Evolutionary conservation across 306 rosid genomes (phyloP).

Genomic region (Lathyrus oleraceus): DNA sequence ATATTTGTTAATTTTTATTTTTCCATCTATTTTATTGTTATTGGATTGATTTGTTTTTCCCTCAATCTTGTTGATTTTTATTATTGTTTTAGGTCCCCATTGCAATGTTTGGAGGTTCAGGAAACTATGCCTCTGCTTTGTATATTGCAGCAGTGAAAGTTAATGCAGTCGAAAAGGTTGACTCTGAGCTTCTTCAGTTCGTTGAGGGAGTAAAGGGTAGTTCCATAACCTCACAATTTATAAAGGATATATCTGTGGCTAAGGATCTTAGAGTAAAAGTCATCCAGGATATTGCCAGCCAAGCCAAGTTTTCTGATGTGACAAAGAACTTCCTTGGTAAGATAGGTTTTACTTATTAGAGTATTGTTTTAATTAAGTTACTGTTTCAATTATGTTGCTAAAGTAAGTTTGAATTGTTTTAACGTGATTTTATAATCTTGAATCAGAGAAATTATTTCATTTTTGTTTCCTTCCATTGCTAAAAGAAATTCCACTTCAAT

Average conservation of each 20-base stretch:
- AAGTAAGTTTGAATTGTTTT: constrained; percentile 10
- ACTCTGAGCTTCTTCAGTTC: constrained; percentile 63
- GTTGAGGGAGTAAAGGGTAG: constrained; percentile 64
- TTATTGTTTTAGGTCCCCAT: constrained; percentile 66
- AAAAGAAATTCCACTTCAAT: not conserved
- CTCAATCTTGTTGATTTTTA: constrained; percentile 11
- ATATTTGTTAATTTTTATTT: not conserved
- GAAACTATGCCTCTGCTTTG: constrained; percentile 94
- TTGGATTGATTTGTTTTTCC: not conserved
- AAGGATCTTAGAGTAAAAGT: constrained; percentile 58
- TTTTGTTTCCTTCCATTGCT: not conserved
- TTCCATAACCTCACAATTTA: constrained; percentile 55
- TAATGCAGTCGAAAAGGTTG: constrained; percentile 74
- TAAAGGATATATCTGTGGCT: constrained; percentile 64
- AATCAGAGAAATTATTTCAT: not conserved
- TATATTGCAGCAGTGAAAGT: constrained; percentile 74
- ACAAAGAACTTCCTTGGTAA: constrained; percentile 82
- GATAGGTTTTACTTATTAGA: constrained; percentile 18
- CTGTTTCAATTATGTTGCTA: constrained; percentile 10
- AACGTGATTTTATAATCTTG: constrained; percentile 4
- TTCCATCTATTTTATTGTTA: not conserved
- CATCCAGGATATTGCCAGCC: constrained; percentile 50
- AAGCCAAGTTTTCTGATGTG: constrained; percentile 75
- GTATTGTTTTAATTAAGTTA: constrained; percentile 10
- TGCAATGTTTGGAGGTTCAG: constrained; percentile 87